phyloP scores from a whole-genome alignment of 1,284 basidiomycete species.

The Ganoderma leucocontextum region DNA sequence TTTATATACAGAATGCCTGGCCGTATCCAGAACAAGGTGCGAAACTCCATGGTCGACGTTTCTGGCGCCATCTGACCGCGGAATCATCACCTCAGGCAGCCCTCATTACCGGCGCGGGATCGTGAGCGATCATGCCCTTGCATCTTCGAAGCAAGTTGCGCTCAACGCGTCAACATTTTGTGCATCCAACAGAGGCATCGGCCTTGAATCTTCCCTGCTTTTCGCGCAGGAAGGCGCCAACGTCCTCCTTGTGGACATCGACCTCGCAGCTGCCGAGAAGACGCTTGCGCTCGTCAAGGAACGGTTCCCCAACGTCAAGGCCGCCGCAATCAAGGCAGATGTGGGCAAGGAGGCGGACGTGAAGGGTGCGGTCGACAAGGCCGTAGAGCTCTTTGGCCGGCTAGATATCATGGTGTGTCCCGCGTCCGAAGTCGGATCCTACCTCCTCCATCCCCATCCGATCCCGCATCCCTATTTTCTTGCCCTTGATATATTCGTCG shows the following conservation, averaged over 20 bases:
- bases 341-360: slow-evolving; percentile 90
- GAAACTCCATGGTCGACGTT: background rate
- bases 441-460: background rate
- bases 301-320: slow-evolving; percentile 76
- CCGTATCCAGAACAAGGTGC: slow-evolving; percentile 76
- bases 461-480: background rate
- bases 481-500: background rate
- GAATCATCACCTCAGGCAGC: slow-evolving; percentile 59
- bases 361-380: slow-evolving; percentile 81
- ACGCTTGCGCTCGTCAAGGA: slow-evolving; percentile 71
- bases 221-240: slow-evolving; percentile 94
- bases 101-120: slow-evolving; percentile 86
- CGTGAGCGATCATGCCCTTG: slow-evolving; percentile 58
- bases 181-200: slow-evolving; percentile 77
- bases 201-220: slow-evolving; percentile 90
- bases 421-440: background rate
- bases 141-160: slow-evolving; percentile 2
- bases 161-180: slow-evolving; percentile 11
- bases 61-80: slow-evolving; percentile 20
- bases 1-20: slow-evolving; percentile 57
- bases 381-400: slow-evolving; percentile 87
- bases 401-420: slow-evolving; percentile 88
- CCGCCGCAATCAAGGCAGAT: slow-evolving; percentile 81
- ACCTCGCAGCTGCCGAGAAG: slow-evolving; percentile 77
- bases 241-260: slow-evolving; percentile 90